Base-by-base conservation (phyloP, 2,329 filamentous ascomycete species). In the Ceratocystis huliohia region DNA sequence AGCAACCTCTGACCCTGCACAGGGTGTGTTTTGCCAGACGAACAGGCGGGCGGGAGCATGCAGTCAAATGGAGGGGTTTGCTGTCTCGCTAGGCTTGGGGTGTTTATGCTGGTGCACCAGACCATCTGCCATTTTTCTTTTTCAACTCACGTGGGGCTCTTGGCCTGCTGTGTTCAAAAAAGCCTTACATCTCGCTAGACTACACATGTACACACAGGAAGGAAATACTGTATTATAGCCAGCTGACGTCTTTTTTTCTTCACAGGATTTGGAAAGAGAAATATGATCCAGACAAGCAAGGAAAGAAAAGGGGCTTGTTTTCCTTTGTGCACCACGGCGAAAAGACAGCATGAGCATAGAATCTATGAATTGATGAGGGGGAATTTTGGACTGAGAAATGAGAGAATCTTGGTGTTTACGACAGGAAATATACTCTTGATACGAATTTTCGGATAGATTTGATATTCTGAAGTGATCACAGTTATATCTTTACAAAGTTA, bases 201-300 rank as follows among this genome's bases (percentile, higher is more conserved):
- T 48, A 20, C 45, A 20, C 5, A 48, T 20, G 13, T n/a, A 48
- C 50, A 56, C 22, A 48, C 17, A 20, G 7, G 17, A 48, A 48
- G 45, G 10, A 10, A 13, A 10, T 22, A 2, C n/a, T 50, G n/a
- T 50, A 22, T 17, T 30, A 10, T 25, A 56, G 22, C 50, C 15
- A 25, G 25, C 50, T 56, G 13, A 56, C 50, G 5, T 30, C 5
- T 13, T 30, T 56, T 15, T 5, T 56, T n/a, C 15, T 50, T 22
- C n/a, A 37, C 74, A 96, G 91, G 92, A 96, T 97, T 74, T 96
- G 93, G 91, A 97, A 97, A 76, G 91, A 96, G 69, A 97, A 97
- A 78, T 96, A 97, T 78, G 82, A 82, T 72, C 80, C 82, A 44
- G 77, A 74, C 22, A 72, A 74, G 41, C 73, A 74, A 66, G 71